Evolutionary conservation across 805 yeast species (phyloP).

Genomic region (Vanderwaltozyma polyspora): DNA sequence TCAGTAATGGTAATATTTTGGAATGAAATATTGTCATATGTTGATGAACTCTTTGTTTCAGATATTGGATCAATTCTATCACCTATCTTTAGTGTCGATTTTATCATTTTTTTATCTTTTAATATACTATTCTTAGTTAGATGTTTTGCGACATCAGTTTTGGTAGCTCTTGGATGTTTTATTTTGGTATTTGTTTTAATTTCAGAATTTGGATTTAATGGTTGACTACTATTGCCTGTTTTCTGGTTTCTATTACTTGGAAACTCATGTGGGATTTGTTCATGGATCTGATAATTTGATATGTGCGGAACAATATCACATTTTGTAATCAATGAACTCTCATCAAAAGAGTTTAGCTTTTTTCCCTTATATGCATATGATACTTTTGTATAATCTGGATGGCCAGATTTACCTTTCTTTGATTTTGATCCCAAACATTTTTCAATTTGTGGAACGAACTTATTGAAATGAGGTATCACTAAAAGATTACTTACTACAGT

Average conservation of each 20-base stretch:
- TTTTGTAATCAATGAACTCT: slow-evolving; percentile 9
- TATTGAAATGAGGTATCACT: slow-evolving; percentile 48
- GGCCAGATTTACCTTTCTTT: neutral
- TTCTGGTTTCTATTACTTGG: no score
- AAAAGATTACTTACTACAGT: slow-evolving; percentile 46
- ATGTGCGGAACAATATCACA: slow-evolving; percentile 11
- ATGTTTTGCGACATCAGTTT: slow-evolving; percentile 3
- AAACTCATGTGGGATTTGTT: no score
- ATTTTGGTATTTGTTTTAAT: no score
- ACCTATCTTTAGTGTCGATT: no score
- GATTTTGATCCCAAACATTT: slow-evolving; percentile 2
- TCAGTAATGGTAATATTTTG: no score
- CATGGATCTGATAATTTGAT: slow-evolving; percentile 1
- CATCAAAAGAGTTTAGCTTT: slow-evolving; percentile 2
- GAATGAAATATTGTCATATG: no score
- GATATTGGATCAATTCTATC: no score
- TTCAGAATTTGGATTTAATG: no score
- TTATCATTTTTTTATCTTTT: no score
- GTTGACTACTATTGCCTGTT: no score
- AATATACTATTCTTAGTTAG: slow-evolving; percentile 11
- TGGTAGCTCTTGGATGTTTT: neutral
- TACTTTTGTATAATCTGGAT: slow-evolving; percentile 3
- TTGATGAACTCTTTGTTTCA: no score
- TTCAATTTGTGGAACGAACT: slow-evolving; percentile 7
- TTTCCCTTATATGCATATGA: slow-evolving; percentile 4